These are phyloP conservation scores for Venturia pyrina DNA, from an alignment of 2,329 filamentous ascomycete genomes.

Conservation along the genomic window DNA sequence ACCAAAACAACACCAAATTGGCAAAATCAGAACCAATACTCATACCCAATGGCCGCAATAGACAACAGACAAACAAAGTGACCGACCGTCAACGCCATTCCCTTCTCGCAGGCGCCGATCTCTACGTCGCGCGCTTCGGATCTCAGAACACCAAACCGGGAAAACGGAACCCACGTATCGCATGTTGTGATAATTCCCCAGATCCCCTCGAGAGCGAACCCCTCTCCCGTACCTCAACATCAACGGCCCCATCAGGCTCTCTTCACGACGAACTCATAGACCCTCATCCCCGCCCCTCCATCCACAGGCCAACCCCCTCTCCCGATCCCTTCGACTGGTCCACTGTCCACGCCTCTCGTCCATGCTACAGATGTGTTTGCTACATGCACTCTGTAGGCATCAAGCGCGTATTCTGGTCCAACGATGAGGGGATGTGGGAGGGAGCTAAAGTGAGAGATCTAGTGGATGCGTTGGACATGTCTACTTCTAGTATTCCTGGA, in stretches of 20 bases:
- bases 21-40: conserved; percentile 18
- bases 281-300: not conserved
- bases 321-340: conserved; percentile 14
- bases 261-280: conserved; percentile 38
- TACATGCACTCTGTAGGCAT: conserved; percentile 44
- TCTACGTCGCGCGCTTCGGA: conserved; percentile 32
- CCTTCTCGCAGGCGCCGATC: conserved; percentile 39
- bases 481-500: conserved; percentile 14
- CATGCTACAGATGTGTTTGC: conserved; percentile 42
- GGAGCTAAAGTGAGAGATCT: conserved; percentile 40
- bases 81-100: conserved; percentile 35
- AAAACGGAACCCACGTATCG: not conserved
- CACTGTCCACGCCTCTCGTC: conserved; percentile 31
- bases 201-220: not conserved
- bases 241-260: conserved; percentile 23
- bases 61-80: conserved; percentile 17
- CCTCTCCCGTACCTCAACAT: not conserved
- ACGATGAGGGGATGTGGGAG: conserved; percentile 38
- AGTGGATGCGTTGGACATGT: conserved; percentile 34
- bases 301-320: conserved; percentile 5
- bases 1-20: not conserved
- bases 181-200: not conserved
- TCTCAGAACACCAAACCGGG: not conserved
- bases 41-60: conserved; percentile 21
- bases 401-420: conserved; percentile 45